Conservation (phyloP, 352 stramenopile species). For the Pythium insidiosum region DNA sequence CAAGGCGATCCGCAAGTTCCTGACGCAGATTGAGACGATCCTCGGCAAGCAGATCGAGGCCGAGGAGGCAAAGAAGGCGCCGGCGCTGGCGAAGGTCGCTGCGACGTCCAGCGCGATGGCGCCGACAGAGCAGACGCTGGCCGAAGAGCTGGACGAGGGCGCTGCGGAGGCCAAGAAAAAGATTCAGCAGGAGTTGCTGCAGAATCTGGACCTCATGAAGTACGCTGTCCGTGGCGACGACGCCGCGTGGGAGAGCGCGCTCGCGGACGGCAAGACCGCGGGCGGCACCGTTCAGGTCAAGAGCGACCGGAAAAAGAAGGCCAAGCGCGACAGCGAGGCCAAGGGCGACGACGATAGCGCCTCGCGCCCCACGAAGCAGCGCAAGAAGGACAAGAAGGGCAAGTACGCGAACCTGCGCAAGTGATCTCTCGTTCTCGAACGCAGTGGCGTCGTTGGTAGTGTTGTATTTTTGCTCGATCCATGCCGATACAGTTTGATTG, state of each 20-base stretch:
- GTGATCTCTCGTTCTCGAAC: slow-evolving; percentile 1
- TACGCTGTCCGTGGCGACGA: slow-evolving; percentile 93
- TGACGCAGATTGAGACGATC: slow-evolving; percentile 67
- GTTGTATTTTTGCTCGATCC: too few species aligned
- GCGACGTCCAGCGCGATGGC: slow-evolving; percentile 69
- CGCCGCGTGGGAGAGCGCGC: slow-evolving; percentile 83
- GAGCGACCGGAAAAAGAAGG: slow-evolving; percentile 57
- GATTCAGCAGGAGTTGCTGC: slow-evolving; percentile 74
- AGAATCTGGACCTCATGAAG: slow-evolving; percentile 92
- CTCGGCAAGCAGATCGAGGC: slow-evolving; percentile 81
- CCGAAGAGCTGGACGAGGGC: slow-evolving; percentile 66
- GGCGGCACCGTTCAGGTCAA: slow-evolving; percentile 75
- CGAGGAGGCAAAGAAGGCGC: slow-evolving; percentile 61
- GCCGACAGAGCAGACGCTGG: slow-evolving; percentile 75
- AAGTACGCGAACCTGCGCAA: slow-evolving; percentile 69
- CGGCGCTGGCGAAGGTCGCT: slow-evolving; percentile 50
- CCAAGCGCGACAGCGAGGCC: slow-evolving; percentile 27
- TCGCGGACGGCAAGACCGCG: slow-evolving; percentile 27
- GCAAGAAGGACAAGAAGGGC: slow-evolving; percentile 47
- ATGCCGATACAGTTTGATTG: too few species aligned
- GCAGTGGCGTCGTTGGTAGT: too few species aligned
- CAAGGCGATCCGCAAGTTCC: slow-evolving; percentile 91
- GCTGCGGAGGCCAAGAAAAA: slow-evolving; percentile 79
- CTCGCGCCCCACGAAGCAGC: slow-evolving; percentile 28
- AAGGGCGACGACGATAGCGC: slow-evolving; percentile 33